These are phyloP conservation scores for Populus deltoides DNA, from an alignment of 345 rosid genomes.

Conservation along the genomic window DNA sequence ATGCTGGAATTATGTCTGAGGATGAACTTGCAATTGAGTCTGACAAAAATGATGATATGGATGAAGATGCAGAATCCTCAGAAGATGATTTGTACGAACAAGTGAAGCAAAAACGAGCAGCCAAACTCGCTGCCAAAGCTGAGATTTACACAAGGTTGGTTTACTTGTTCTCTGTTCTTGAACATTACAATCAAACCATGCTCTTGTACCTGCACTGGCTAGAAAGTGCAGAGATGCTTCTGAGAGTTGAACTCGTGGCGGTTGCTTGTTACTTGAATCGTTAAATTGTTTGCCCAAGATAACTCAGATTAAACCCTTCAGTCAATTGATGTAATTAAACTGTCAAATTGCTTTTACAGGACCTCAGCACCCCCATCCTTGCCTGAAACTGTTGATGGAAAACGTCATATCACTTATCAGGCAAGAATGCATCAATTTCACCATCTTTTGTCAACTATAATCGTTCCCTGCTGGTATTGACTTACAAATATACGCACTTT, in stretches of 20 bases:
- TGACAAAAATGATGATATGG: conserved; percentile 31
- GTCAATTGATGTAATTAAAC: neutral
- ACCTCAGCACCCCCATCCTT: conserved; percentile 29
- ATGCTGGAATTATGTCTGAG: conserved; percentile 1
- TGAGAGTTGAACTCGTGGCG: too few relatives aligned
- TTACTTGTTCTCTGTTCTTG: neutral
- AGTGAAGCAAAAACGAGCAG: conserved; percentile 46
- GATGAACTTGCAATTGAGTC: conserved; percentile 15
- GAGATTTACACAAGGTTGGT: conserved; percentile 58
- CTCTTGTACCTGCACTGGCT: neutral
- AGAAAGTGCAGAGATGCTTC: too few relatives aligned
- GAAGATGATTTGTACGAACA: conserved; percentile 72
- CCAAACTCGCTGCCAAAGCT: conserved; percentile 68
- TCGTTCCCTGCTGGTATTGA: neutral
- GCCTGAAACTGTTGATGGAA: conserved; percentile 66
- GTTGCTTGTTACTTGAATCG: too few relatives aligned
- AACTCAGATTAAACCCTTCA: neutral
- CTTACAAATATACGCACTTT: neutral
- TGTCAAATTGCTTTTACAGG: conserved; percentile 29
- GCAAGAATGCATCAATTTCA: conserved; percentile 30
- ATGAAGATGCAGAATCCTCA: conserved; percentile 36
- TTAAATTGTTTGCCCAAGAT: too few relatives aligned
- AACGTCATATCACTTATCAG: conserved; percentile 52
- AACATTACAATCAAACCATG: neutral
- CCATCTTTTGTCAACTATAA: neutral